phyloP scores from a whole-genome alignment of 169 alveolate genomes.

The Eimeria nieschulzi region DNA sequence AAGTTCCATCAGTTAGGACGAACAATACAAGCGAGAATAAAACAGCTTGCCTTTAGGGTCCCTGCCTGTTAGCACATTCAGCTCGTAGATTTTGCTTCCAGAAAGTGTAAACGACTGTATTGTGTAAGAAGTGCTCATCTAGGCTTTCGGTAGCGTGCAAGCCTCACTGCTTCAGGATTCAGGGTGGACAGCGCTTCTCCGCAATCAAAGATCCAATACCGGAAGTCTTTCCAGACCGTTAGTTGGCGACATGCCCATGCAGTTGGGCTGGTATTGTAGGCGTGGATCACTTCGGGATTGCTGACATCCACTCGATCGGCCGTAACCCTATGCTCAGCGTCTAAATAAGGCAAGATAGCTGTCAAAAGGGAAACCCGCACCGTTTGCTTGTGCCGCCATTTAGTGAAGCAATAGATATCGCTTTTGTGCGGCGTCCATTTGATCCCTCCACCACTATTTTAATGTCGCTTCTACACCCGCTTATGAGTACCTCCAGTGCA shows the following conservation, averaged over 20 bases:
- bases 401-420: conserved; percentile 83
- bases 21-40: neutral
- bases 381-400: conserved; percentile 85
- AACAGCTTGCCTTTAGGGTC: conserved; percentile 75
- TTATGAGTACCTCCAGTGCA: neutral
- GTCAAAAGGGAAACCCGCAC: conserved; percentile 75
- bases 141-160: neutral
- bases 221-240: conserved; percentile 87
- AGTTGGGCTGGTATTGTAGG: conserved; percentile 83
- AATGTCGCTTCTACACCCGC: conserved; percentile 80
- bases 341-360: conserved; percentile 27
- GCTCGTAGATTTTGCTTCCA: conserved; percentile 80
- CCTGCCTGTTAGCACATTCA: conserved; percentile 79
- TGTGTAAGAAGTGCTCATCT: too few relatives aligned
- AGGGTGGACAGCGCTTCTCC: conserved; percentile 81
- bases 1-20: neutral
- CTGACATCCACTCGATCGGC: conserved; percentile 87
- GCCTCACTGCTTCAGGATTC: conserved; percentile 78
- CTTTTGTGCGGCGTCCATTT: conserved; percentile 86
- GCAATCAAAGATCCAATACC: conserved; percentile 92
- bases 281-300: conserved; percentile 85
- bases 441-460: conserved; percentile 78
- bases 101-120: conserved; percentile 77
- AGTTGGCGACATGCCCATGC: conserved; percentile 90
- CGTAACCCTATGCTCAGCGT: conserved; percentile 68